Base-by-base conservation (phyloP, 805 yeast genomes). In the Ogataea glucozyma region DNA sequence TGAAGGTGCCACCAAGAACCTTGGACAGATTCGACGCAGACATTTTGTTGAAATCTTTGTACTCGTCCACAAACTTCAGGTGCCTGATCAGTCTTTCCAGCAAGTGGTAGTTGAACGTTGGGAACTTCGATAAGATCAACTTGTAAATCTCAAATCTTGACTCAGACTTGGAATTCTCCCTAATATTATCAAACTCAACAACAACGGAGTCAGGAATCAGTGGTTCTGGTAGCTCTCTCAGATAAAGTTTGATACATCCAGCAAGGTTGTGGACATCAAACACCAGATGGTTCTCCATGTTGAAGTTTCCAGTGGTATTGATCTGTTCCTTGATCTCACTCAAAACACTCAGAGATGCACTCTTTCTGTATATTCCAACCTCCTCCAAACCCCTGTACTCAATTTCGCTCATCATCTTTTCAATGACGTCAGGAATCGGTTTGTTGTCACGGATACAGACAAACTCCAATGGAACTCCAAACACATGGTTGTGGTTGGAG, bases 301-400 rank as follows among this genome's bases (percentile, higher is more conserved):
- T 69, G 45, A 76, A 62, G 34, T 66, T 67, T 3, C 83, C 83
- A 5, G 58, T 44, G 41, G 60, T 61, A 52, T 78, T 79, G 42
- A 78, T 73, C 40, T 65, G 66, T 1, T 64, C 57, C 49, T 69
- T 74, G 43, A 75, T 63, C 32, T 65, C 64, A 36, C 58, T 66
- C 48, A 78, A 65, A 26, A 73, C 76, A 45, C 72, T 66, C 20
- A 76, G 49, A 0, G 81, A 75, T 0, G 81, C 74, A 57, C 80
- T 73, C 48, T 76, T 78, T 61, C 98, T 79, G 62, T 91, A 91
- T 11, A 91, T 71, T 13, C 98, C 98, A 41, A 88, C 86, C 59
- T 90, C 97, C 52, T 88, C 89, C 21, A 91, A 61, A 0, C 98
- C 97, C 41, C 90, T 78, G n/a, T 71, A 65, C 62, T 91, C 98